phyloP scores from a whole-genome alignment of 75 land plant species.

The Cupressus sempervirens region DNA sequence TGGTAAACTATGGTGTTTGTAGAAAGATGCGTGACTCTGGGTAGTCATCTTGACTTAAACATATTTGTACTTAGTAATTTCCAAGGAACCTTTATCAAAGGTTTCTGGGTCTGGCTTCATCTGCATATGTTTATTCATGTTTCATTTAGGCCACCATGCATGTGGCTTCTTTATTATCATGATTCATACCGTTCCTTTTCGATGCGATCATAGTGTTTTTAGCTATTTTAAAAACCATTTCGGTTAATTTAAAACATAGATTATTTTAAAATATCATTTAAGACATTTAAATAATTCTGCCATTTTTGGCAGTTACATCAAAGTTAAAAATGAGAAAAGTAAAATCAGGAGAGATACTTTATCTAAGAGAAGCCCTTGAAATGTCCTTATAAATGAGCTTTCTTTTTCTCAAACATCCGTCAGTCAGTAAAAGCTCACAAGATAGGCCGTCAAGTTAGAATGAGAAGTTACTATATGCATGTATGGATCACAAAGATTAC shows the following conservation, averaged over 20 bases:
- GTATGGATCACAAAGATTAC: neutral
- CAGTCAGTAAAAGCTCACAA: neutral
- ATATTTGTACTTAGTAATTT: neutral
- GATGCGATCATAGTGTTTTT: neutral
- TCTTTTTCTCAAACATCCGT: neutral
- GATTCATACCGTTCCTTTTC: neutral
- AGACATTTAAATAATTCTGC: neutral
- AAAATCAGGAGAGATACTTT: neutral
- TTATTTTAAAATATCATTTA: neutral
- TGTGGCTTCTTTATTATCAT: neutral
- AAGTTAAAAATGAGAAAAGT: neutral
- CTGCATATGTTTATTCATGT: neutral
- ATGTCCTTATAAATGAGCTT: neutral
- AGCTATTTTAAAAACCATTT: neutral
- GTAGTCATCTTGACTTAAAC: neutral
- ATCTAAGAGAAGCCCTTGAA: neutral
- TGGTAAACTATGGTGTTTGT: neutral
- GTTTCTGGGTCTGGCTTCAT: neutral
- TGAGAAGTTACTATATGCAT: neutral
- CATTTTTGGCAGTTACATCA: neutral
- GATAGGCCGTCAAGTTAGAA: neutral
- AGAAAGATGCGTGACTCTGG: neutral
- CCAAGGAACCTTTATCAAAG: neutral
- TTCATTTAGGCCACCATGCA: neutral
- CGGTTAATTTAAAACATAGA: neutral